A percentile compares a stretch with the other conserved stretches of the same genome.
Evolutionary conservation across 1,284 basidiomycete genomes (phyloP).

Genomic region (Leccinum fuscescens): DNA sequence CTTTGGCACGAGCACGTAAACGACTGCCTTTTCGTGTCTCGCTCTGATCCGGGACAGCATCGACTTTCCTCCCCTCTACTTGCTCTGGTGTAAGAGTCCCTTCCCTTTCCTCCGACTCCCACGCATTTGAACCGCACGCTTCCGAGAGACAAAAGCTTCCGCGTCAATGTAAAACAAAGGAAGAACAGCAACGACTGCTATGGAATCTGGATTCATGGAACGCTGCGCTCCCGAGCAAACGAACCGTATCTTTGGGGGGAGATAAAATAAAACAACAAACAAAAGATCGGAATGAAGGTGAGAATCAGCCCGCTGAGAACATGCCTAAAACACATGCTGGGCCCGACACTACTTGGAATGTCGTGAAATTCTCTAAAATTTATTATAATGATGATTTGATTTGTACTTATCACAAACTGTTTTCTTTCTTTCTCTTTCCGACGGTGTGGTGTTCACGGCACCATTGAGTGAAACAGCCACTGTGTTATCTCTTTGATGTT

Average conservation of each 20-base stretch:
- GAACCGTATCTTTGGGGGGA: background rate
- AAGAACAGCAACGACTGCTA: background rate
- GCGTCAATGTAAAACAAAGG: background rate
- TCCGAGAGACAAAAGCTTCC: slow-evolving; percentile 15
- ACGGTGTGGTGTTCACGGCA: slow-evolving; percentile 17
- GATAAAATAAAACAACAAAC: background rate
- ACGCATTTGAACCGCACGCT: slow-evolving; percentile 23
- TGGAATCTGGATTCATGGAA: background rate
- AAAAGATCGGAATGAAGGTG: slow-evolving; percentile 21
- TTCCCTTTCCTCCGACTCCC: slow-evolving; percentile 15
- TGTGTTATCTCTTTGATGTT: slow-evolving; percentile 15
- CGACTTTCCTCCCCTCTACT: background rate
- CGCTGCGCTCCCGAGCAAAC: background rate
- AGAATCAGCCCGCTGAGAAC: slow-evolving; percentile 19
- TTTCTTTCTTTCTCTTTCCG: background rate
- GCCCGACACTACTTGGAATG: slow-evolving; percentile 10
- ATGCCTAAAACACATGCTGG: slow-evolving; percentile 31
- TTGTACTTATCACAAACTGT: background rate
- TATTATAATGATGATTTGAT: background rate
- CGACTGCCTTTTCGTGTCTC: background rate
- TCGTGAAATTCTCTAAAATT: slow-evolving; percentile 3
- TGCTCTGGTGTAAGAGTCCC: background rate
- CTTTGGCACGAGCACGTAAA: background rate
- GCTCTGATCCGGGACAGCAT: slow-evolving; percentile 17
- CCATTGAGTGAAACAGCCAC: slow-evolving; percentile 1